Evolutionary conservation across 495 filamentous ascomycete genomes (phyloP), one percentile per base, ranked within the genome.

Genomic region (Aspergillus incahuasiensis): DNA sequence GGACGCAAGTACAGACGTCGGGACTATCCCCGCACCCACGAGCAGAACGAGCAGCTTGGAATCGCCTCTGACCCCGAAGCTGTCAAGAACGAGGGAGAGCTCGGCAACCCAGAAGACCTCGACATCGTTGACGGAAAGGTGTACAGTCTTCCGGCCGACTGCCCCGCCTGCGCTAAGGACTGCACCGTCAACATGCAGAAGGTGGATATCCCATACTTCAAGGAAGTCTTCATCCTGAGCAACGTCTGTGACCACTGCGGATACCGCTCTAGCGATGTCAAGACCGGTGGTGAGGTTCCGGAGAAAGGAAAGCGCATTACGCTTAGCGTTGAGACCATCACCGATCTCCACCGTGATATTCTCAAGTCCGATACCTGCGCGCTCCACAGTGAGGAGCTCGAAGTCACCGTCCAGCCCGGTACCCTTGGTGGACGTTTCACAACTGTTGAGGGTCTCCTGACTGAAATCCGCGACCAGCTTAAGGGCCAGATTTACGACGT

Each of bases 391-490:
- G 87, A 91, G 2, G 91, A 97, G 63, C 84, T 96, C 55, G 82
- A 84, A 57, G 81, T 98, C 20, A 80, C 80, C 30, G 89, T 97
- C 20, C 86, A 91, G 64, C 89, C 92, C 0, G 94, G 94, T 40
- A 97, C 92, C 0, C 81, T 97, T 5, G 94, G 94, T 57, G 92
- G 92, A n/a, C 85, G 92, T 39, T 98, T 98, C 76, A 97, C 94
- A 9, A 98, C 95, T 5, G 83, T 97, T 18, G 95, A 97, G 71
- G 94, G 94, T 57, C 81, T 97, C 19, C 78, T 97, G n/a, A 92
- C 89, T 0, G 91, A 97, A 68, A 85, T 98, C 51, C 84, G 91
- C 38, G 86, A 96, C 65, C 92, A 97, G 66, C 77, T 97, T 39
- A 84, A 84, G 62, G 82, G 79, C 38, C 86, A 91, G 54, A 92